Evolutionary conservation across 768 basidiomycete species (phyloP), one percentile per base, ranked within the genome.

Genomic region (Rhizopogon vinicolor): DNA sequence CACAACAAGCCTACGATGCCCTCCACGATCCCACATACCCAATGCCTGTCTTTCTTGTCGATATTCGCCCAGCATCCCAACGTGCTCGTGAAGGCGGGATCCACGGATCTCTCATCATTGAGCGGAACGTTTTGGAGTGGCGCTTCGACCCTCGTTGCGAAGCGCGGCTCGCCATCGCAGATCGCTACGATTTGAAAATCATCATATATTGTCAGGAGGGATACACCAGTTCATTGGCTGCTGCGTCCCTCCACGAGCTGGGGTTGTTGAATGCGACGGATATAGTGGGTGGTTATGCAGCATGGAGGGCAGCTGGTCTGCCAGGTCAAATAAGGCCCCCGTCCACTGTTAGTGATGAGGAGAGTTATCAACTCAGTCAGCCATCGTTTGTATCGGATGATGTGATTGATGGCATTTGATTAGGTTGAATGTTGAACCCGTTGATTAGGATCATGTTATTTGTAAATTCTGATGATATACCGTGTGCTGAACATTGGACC

Each of bases 41-140:
- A 4, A 82, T 81, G 41, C 87, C 89, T 1, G 85, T 83, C 1
- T 79, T 91, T 53, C 75, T 92, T 41, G 89, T 92, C 7, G 90
- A 91, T 66, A 90, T 91, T 51, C 83, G 90, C 7, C 80, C 88
- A 0, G 79, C 75, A 40, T 77, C 75, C 5, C 81, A 89, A 66
- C 78, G 90, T 14, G 74, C 75, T 5, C 66, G 65, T 45, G 72
- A 79, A 33, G 90, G 90, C 0, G 76, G 71, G 0, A 85, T 91
- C 53, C 75, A 75, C 7, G 87, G 89, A 0, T 79, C 88, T n/a
- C 70, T 91, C 53, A 71, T 87, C 52, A 79, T 91, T 55, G 89
- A 91, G 62, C 78, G 89, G 22, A 91, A 88, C 63, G 79, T 84
- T 5, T 76, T 92, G 52, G 90, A 92, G 66, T 90, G 88, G 87